These are phyloP conservation scores for Allium cepa DNA, from an alignment of 106 monocot genomes.

Conservation along the genomic window DNA sequence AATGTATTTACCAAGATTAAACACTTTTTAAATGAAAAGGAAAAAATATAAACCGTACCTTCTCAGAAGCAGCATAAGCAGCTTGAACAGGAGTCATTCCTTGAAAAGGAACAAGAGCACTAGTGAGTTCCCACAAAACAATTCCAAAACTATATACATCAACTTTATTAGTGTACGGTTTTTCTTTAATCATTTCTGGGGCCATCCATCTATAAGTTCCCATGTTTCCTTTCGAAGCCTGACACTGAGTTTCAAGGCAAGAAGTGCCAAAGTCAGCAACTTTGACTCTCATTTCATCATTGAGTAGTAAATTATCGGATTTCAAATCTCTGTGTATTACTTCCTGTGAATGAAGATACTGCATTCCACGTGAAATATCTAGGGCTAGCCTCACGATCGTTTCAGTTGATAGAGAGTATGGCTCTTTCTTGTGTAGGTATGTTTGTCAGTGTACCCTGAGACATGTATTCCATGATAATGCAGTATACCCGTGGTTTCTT, in stretches of 20 bases:
- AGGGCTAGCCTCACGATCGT: conserved; percentile 69
- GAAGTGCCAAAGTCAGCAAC: conserved; percentile 87
- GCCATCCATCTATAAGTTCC: conserved; percentile 97
- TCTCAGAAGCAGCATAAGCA: conserved; percentile 79
- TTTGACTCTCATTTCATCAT: conserved; percentile 73
- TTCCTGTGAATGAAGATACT: conserved; percentile 77
- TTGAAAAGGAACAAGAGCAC: conserved; percentile 73
- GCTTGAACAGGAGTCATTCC: conserved; percentile 90
- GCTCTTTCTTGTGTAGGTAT: conserved; percentile 88
- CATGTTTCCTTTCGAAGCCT: conserved; percentile 54
- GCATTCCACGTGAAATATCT: conserved; percentile 80
- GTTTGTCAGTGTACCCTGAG: conserved; percentile 76
- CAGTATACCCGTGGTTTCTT: conserved; percentile 85
- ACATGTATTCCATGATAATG: conserved; percentile 86
- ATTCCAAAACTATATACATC: conserved; percentile 90
- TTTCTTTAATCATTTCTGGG: conserved; percentile 87
- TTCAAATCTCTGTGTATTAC: conserved; percentile 89
- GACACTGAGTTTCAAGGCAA: conserved; percentile 51
- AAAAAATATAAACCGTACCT: conserved; percentile 27
- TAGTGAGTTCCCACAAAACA: conserved; percentile 82
- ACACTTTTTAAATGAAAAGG: too few species aligned
- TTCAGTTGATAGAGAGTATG: conserved; percentile 63
- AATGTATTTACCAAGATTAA: too few species aligned
- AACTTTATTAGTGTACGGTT: conserved; percentile 67
- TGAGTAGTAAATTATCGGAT: conserved; percentile 73